Percentiles rank a stretch among this genome's conserved stretches.
Conservation (phyloP, 805 yeast species). For the Barnettozyma salicaria region DNA sequence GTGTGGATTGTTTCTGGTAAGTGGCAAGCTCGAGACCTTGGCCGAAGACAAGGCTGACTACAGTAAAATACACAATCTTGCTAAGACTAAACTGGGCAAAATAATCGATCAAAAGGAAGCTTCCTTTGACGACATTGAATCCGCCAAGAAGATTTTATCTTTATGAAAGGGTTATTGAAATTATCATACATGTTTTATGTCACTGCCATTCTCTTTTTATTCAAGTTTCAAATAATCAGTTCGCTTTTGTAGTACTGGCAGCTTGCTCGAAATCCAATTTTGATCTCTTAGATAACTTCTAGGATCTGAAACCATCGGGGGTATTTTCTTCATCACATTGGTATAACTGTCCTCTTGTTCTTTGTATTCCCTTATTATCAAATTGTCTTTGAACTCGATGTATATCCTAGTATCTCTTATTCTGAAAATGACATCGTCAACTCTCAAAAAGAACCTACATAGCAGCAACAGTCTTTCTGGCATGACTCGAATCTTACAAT, state of each 20-base stretch:
- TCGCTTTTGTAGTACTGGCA: slow-evolving; percentile 37
- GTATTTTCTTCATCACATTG: slow-evolving; percentile 36
- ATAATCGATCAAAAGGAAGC: slow-evolving; percentile 16
- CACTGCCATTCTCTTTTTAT: no score
- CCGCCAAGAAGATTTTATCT: neutral
- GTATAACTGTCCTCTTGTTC: slow-evolving; percentile 55
- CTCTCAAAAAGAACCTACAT: slow-evolving; percentile 75
- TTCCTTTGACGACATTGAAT: slow-evolving; percentile 6
- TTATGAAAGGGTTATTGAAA: neutral
- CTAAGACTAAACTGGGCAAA: slow-evolving; percentile 12
- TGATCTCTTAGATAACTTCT: slow-evolving; percentile 70
- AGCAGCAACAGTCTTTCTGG: slow-evolving; percentile 66
- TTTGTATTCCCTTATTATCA: slow-evolving; percentile 71
- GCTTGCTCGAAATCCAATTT: slow-evolving; percentile 72
- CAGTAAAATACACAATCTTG: slow-evolving; percentile 8
- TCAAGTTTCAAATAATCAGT: slow-evolving; percentile 11
- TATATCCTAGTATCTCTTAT: slow-evolving; percentile 80
- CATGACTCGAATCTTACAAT: slow-evolving; percentile 86
- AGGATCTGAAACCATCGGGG: slow-evolving; percentile 55
- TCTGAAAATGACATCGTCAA: slow-evolving; percentile 83
- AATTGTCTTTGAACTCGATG: slow-evolving; percentile 62
- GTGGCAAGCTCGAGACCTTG: slow-evolving; percentile 25
- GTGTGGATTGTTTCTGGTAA: slow-evolving; percentile 52
- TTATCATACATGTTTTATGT: no score
- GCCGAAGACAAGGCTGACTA: slow-evolving; percentile 10